These are phyloP conservation scores for Stephanodiscus triporus DNA, from an alignment of 108 stramenopile species.

Conservation along the genomic window DNA sequence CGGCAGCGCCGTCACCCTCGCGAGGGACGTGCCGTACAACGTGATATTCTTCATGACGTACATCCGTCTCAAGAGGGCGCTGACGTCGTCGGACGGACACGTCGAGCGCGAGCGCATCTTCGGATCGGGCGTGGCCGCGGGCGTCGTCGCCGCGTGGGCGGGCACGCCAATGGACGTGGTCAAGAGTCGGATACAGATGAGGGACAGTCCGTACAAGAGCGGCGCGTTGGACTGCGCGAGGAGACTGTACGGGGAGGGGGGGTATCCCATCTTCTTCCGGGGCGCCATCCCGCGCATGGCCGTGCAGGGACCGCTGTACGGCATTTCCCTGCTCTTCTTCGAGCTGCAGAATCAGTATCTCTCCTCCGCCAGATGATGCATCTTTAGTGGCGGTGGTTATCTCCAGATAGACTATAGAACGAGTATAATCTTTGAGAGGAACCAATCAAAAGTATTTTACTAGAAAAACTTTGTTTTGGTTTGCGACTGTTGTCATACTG, in stretches of 20 bases:
- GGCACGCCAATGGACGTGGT: slow-evolving; percentile 54
- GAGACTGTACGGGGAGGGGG: slow-evolving; percentile 27
- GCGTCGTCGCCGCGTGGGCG: slow-evolving; percentile 52
- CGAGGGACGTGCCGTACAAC: slow-evolving; percentile 63
- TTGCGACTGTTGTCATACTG: too few relatives aligned
- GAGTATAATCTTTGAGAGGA: too few relatives aligned
- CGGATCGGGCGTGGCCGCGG: slow-evolving; percentile 53
- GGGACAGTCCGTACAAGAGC: slow-evolving; percentile 26
- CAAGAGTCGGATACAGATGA: slow-evolving; percentile 47
- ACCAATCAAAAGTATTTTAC: too few relatives aligned
- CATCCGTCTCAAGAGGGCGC: slow-evolving; percentile 43
- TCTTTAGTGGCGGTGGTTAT: too few relatives aligned
- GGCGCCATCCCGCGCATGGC: slow-evolving; percentile 51
- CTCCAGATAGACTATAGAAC: too few relatives aligned
- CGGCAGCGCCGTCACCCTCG: slow-evolving; percentile 60
- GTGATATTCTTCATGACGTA: slow-evolving; percentile 66
- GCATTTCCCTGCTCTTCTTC: slow-evolving; percentile 51
- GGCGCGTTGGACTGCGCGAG: slow-evolving; percentile 29
- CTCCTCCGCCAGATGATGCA: slow-evolving; percentile 11
- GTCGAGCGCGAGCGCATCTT: slow-evolving; percentile 23
- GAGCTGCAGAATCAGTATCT: slow-evolving; percentile 49
- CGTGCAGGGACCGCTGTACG: slow-evolving; percentile 56
- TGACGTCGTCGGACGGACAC: slow-evolving; percentile 18
- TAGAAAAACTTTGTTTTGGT: too few relatives aligned
- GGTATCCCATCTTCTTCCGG: slow-evolving; percentile 38